phyloP scores from a whole-genome alignment of 2,329 filamentous ascomycete species.

The Colletotrichum tabaci region DNA sequence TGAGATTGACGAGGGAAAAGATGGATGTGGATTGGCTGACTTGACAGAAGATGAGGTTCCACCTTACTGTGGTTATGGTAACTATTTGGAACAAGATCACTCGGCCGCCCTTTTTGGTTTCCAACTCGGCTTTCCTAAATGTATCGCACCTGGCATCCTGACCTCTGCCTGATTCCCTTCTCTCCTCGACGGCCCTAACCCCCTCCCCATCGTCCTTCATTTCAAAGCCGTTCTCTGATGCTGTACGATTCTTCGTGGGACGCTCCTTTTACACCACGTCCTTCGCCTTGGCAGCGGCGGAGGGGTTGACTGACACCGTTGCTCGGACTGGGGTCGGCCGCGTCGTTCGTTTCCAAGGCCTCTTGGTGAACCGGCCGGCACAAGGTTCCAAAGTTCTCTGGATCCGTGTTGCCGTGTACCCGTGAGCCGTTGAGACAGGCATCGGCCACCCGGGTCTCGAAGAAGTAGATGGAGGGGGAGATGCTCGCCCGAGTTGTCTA shows the following conservation, averaged over 20 bases:
- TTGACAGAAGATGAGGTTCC: background rate
- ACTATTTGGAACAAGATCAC: conserved; percentile 17
- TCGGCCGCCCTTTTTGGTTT: conserved; percentile 27
- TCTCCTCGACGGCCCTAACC: no score
- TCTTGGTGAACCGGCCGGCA: conserved; percentile 6
- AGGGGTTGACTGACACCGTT: no score
- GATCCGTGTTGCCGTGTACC: no score
- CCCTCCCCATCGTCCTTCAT: background rate
- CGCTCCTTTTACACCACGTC: no score
- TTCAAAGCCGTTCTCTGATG: background rate
- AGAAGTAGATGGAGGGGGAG: no score
- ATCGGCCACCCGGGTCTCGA: background rate
- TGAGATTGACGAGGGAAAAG: no score
- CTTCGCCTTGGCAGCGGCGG: background rate
- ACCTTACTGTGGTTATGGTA: background rate
- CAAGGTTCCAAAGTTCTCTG: background rate
- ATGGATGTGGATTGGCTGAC: no score
- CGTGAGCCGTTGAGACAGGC: background rate
- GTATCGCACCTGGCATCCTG: background rate
- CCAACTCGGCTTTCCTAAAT: conserved; percentile 29
- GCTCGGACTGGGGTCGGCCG: conserved; percentile 2
- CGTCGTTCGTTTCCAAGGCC: background rate
- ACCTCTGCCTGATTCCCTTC: no score
- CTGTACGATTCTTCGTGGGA: background rate
- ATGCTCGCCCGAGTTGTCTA: no score